phyloP scores from a whole-genome alignment of 805 yeast species.

The Kregervanrija delftensis region DNA sequence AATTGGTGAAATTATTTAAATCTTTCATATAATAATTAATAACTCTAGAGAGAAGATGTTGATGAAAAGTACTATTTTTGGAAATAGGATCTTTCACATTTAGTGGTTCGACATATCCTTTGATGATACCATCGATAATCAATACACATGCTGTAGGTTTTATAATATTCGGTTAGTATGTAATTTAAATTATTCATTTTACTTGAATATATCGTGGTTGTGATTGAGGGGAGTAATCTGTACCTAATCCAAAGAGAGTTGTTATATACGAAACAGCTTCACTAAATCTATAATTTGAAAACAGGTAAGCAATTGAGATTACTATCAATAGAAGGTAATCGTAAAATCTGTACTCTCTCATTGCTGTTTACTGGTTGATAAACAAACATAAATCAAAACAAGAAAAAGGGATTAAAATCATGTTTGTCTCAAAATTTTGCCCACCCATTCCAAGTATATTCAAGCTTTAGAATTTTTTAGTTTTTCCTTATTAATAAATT shows the following conservation, averaged over 20 bases:
- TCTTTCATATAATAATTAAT: conserved; percentile 16
- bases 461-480: too few relatives aligned
- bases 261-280: conserved; percentile 11
- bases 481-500: too few relatives aligned
- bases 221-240: neutral
- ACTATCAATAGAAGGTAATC: conserved; percentile 22
- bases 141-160: conserved; percentile 4
- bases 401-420: too few relatives aligned
- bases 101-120: conserved; percentile 26
- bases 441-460: too few relatives aligned
- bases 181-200: neutral
- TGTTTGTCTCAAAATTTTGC: too few relatives aligned
- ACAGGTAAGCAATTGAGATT: conserved; percentile 19
- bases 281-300: conserved; percentile 18
- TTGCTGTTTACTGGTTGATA: conserved; percentile 3
- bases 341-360: conserved; percentile 25
- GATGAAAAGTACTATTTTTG: conserved; percentile 26
- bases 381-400: neutral
- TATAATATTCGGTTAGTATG: neutral
- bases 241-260: conserved; percentile 1
- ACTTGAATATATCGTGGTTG: too few relatives aligned
- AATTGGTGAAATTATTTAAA: conserved; percentile 8
- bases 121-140: conserved; percentile 18
- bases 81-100: conserved; percentile 22
- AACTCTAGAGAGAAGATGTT: conserved; percentile 17